phyloP scores from a whole-genome alignment of 371 early-diverging fungal species.

The Rhizopus stolonifer region DNA sequence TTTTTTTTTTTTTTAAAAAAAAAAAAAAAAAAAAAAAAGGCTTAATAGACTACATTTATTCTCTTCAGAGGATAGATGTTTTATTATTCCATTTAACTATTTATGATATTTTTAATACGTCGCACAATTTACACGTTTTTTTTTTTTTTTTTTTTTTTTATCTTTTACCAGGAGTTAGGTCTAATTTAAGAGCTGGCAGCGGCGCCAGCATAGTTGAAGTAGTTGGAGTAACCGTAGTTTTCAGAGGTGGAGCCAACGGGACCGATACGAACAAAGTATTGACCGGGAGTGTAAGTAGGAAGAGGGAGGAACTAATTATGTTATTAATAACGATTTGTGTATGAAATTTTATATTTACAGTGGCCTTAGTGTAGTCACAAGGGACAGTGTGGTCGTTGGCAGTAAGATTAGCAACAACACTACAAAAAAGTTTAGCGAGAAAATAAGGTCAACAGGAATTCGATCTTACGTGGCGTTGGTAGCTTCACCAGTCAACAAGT shows the following conservation, averaged over 20 bases:
- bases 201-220: conserved; percentile 17
- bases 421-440: not conserved
- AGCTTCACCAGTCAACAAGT: conserved; percentile 20
- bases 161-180: no score
- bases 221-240: conserved; percentile 16
- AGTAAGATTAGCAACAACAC: conserved; percentile 24
- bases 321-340: no score
- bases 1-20: no score
- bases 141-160: no score
- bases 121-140: no score
- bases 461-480: conserved; percentile 16
- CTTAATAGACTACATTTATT: no score
- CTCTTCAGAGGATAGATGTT: no score
- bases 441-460: not conserved
- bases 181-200: no score
- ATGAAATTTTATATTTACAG: conserved; percentile 19
- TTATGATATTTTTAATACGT: no score
- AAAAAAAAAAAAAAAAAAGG: no score
- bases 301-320: conserved; percentile 17
- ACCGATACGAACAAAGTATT: conserved; percentile 25
- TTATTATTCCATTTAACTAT: no score
- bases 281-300: conserved; percentile 21
- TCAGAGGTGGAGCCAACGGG: conserved; percentile 8
- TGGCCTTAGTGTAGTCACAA: conserved; percentile 19
- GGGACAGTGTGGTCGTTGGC: conserved; percentile 22